phyloP scores from a whole-genome alignment of 1,284 basidiomycete species.

The Sporisorium reilianum region DNA sequence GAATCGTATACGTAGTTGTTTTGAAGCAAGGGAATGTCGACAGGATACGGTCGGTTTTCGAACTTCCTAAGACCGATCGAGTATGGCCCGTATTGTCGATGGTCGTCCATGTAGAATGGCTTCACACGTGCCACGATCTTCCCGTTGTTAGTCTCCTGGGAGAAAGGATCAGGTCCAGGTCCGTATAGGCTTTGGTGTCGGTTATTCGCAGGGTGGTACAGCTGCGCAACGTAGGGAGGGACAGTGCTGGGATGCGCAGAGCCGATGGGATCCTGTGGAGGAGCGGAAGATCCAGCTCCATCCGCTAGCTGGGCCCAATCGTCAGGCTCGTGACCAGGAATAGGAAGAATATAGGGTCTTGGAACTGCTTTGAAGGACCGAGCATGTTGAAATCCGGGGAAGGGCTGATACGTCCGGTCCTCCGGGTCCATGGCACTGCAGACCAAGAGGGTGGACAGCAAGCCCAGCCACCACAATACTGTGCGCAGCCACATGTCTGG shows the following conservation, averaged over 20 bases:
- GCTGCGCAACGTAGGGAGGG: background rate
- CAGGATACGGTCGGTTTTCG: slow-evolving; percentile 6
- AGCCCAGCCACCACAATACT: background rate
- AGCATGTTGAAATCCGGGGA: background rate
- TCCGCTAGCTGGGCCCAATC: too few species aligned
- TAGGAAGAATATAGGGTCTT: background rate
- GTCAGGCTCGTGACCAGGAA: too few species aligned
- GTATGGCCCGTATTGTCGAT: background rate
- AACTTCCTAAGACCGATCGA: background rate
- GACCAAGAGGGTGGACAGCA: background rate
- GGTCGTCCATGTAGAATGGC: background rate
- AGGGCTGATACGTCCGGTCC: too few species aligned
- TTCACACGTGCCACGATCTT: too few species aligned
- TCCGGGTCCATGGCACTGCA: background rate
- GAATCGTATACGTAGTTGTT: background rate
- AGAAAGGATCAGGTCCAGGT: too few species aligned
- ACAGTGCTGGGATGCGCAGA: background rate
- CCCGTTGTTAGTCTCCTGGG: too few species aligned
- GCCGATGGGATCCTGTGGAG: background rate
- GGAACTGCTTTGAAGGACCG: background rate
- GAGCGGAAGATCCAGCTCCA: background rate
- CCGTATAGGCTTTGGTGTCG: too few species aligned
- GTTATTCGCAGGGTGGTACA: too few species aligned
- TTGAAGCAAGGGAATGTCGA: background rate
- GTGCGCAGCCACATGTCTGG: background rate